Base-by-base conservation (phyloP, 1,284 basidiomycete species). In the Trichosporon sp. region DNA sequence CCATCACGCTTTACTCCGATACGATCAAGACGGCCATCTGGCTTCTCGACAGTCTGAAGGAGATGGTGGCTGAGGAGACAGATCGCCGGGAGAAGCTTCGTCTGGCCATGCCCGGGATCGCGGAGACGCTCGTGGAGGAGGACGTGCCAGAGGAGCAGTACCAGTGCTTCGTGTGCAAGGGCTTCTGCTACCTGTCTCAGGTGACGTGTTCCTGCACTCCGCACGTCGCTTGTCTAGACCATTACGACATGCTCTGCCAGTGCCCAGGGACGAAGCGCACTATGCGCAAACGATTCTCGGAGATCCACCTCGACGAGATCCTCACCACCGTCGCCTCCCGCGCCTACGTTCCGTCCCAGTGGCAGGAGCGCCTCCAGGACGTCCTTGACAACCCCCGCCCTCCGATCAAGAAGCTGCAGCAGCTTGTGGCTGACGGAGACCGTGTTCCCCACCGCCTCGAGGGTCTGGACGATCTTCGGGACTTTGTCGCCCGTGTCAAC, bases 171-270 rank as follows among this genome's bases (percentile, higher is more conserved):
- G 86, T 92, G 76, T 99, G 97, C 90, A 96, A 97, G 81, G 88
- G 88, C 12, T 97, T 98, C 84, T 95, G 92, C 84, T 99, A 98
- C 83, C 89, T 99, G 27, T 93, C 95, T 3, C 95, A 98, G 79
- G 86, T 98, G 77, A 91, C 88, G 62, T 94, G 92, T 82, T 83
- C 86, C 38, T 95, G 92, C 85, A 90, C 89, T 35, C 73, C 87
- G 77, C 78, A 89, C 71, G 89, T 96, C 42, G 89, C 91, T 1
- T 99, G 97, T 81, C 88, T 93, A 65, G 91, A 95, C 67, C 96
- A 99, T 82, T 87, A 87, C 32, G 86, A 89, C 63, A 85, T 90
- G 53, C 87, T 97, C 11, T 95, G 93, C 85, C 88, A 88, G 67
- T 91, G 89, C 75, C 80, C 87, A 6, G 76, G 83, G 25, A 84